Evolutionary conservation across 1,284 basidiomycete genomes (phyloP).

Genomic region (Malassezia furfur): DNA sequence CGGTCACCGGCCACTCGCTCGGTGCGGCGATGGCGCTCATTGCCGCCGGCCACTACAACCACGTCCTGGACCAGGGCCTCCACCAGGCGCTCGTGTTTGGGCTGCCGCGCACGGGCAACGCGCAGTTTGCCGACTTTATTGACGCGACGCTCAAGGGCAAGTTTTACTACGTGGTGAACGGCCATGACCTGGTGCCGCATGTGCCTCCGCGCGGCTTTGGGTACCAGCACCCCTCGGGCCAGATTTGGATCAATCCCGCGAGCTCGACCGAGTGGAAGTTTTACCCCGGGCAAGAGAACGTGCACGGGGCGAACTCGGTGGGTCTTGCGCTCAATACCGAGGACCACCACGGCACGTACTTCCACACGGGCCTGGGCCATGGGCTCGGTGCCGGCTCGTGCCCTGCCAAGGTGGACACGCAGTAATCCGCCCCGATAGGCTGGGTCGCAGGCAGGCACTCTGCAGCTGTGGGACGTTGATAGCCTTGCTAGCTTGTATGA

Average conservation of each 20-base stretch:
- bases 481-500: too few relatives aligned
- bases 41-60: conserved; percentile 30
- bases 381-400: neutral
- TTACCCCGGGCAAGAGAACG: conserved; percentile 39
- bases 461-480: too few relatives aligned
- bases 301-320: conserved; percentile 25
- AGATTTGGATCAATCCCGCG: conserved; percentile 34
- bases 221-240: conserved; percentile 29
- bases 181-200: conserved; percentile 27
- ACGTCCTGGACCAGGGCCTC: conserved; percentile 19
- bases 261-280: conserved; percentile 20
- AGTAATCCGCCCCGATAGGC: neutral
- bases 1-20: conserved; percentile 33
- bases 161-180: conserved; percentile 30
- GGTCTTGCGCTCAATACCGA: neutral
- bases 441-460: too few relatives aligned
- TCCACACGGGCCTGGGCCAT: neutral
- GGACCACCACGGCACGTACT: conserved; percentile 5
- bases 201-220: conserved; percentile 21
- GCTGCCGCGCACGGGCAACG: conserved; percentile 27
- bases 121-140: conserved; percentile 25
- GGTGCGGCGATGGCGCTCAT: conserved; percentile 31
- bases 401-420: neutral
- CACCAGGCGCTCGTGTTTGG: conserved; percentile 26
- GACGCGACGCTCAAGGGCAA: conserved; percentile 23